Conservation (phyloP, 768 basidiomycete genomes). For the Panaeolus papilionaceus region DNA sequence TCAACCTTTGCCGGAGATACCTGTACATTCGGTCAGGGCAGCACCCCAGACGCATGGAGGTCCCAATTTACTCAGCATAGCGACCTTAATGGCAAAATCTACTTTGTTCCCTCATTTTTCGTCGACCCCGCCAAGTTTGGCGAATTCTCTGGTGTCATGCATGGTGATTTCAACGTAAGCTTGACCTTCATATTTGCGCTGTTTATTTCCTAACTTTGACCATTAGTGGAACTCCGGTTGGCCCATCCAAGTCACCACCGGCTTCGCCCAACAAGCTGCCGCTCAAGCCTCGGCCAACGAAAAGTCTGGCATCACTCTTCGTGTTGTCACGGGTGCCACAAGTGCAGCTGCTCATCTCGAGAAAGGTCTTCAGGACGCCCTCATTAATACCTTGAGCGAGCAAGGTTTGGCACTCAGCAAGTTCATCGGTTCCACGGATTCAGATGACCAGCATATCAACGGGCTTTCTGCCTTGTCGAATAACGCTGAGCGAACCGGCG, state of each 20-base stretch:
- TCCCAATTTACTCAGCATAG: constrained; percentile 55
- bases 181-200: not conserved
- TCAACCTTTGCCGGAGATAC: constrained; percentile 76
- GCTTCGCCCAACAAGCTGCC: constrained; percentile 41
- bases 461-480: constrained; percentile 40
- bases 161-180: constrained; percentile 67
- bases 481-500: constrained; percentile 24
- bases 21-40: constrained; percentile 69
- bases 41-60: constrained; percentile 60
- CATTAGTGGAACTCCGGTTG: constrained; percentile 81
- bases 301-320: constrained; percentile 16
- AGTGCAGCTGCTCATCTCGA: constrained; percentile 23
- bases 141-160: constrained; percentile 52
- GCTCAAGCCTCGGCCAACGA: constrained; percentile 26
- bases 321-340: constrained; percentile 23
- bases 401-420: constrained; percentile 38
- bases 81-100: constrained; percentile 53
- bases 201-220: constrained; percentile 14
- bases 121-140: constrained; percentile 55
- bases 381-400: constrained; percentile 30
- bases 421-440: constrained; percentile 53
- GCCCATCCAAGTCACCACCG: constrained; percentile 66
- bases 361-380: constrained; percentile 24
- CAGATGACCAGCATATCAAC: constrained; percentile 61
- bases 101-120: constrained; percentile 78